Percentiles rank a stretch among this genome's conserved stretches.
Evolutionary conservation across 805 yeast genomes (phyloP).

Genomic region (Candida pini): DNA sequence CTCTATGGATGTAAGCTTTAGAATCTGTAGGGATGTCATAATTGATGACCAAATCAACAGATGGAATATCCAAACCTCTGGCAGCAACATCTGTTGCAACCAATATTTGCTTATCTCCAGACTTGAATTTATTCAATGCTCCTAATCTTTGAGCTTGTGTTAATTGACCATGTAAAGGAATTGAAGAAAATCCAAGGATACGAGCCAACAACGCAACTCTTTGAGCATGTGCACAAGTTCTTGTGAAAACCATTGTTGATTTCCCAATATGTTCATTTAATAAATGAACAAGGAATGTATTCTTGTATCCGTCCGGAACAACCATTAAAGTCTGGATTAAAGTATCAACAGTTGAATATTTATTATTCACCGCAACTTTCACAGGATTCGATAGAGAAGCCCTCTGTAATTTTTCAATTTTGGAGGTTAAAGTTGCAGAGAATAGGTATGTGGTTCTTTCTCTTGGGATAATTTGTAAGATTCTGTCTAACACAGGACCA

Average conservation of each 20-base stretch:
- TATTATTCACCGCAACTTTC: conserved; percentile 80
- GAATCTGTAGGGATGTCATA: conserved; percentile 95
- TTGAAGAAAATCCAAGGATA: conserved; percentile 78
- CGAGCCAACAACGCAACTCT: conserved; percentile 79
- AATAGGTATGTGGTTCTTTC: conserved; percentile 81
- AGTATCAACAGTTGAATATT: conserved; percentile 93
- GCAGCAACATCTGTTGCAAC: conserved; percentile 92
- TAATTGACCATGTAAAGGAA: conserved; percentile 91
- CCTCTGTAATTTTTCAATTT: conserved; percentile 89
- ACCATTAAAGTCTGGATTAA: conserved; percentile 83
- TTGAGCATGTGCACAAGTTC: conserved; percentile 95
- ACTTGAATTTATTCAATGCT: conserved; percentile 71
- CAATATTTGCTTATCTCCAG: conserved; percentile 61
- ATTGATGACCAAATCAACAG: conserved; percentile 83
- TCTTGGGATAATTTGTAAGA: conserved; percentile 75
- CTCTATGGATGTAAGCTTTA: conserved; percentile 93
- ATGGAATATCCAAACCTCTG: conserved; percentile 95
- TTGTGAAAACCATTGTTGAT: conserved; percentile 80
- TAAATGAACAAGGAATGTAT: conserved; percentile 77
- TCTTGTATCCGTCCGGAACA: conserved; percentile 88
- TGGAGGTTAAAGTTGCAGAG: conserved; percentile 96
- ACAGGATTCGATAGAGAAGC: conserved; percentile 89
- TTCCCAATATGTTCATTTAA: conserved; percentile 82
- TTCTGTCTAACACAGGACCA: conserved; percentile 88
- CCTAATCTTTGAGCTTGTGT: conserved; percentile 82